A percentile compares a stretch with the other conserved stretches of the same genome.
phyloP scores from a whole-genome alignment of 2,329 filamentous ascomycete genomes.

The Pyrenophora teres region DNA sequence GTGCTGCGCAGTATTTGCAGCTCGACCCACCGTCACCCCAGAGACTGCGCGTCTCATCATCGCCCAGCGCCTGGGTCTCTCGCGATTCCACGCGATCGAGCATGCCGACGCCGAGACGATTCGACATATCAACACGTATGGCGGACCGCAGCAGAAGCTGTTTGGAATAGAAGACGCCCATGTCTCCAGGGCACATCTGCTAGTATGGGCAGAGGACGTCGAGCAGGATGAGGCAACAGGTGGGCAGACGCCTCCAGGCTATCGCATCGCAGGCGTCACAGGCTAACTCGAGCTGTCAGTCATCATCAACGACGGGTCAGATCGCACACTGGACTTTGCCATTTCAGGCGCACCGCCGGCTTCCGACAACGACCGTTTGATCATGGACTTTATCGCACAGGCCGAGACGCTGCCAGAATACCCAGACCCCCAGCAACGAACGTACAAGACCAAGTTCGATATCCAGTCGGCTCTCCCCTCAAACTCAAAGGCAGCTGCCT shows the following conservation, averaged over 20 bases:
- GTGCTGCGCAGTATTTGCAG: conserved; percentile 42
- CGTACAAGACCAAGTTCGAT: conserved; percentile 32
- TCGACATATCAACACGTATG: conserved; percentile 54
- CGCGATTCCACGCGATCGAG: conserved; percentile 54
- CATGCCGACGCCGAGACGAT: conserved; percentile 49
- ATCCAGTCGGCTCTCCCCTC: conserved; percentile 26
- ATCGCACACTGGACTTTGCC: conserved; percentile 32
- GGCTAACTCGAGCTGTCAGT: conserved; percentile 30
- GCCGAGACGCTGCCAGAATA: conserved; percentile 37
- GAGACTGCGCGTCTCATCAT: conserved; percentile 56
- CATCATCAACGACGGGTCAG: conserved; percentile 25
- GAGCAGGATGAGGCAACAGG: conserved; percentile 40
- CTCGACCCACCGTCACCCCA: conserved; percentile 44
- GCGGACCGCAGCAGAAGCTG: conserved; percentile 47
- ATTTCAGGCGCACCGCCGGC: conserved; percentile 40
- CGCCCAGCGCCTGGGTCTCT: conserved; percentile 57
- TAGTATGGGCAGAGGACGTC: conserved; percentile 51
- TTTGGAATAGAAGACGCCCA: conserved; percentile 42
- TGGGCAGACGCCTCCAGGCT: conserved; percentile 17
- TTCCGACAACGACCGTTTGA: conserved; percentile 43
- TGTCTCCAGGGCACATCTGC: conserved; percentile 32
- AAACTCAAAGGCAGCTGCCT: conserved; percentile 23
- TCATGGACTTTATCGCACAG: conserved; percentile 45
- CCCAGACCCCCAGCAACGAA: conserved; percentile 32
- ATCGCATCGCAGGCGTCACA: not conserved